Base-by-base conservation (phyloP, 768 basidiomycete species). In the Piloderma croceum region DNA sequence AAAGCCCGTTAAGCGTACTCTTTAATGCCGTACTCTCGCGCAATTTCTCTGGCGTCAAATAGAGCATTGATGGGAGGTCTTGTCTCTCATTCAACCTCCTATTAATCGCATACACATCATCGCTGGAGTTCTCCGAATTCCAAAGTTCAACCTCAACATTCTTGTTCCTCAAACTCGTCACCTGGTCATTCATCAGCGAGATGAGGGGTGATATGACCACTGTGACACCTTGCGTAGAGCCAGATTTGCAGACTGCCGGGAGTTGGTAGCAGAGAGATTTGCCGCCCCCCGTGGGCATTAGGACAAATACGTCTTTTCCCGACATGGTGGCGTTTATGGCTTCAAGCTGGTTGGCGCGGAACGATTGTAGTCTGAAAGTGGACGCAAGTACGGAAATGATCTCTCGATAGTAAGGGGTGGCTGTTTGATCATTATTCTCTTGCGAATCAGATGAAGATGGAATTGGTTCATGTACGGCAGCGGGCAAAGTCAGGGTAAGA, bases 231-330 rank as follows among this genome's bases (percentile, higher is more conserved):
- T 66, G 68, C 0, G 86, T 90, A 52, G 65, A 74, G 2, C 89
- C 90, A 5, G 64, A 64, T 25, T 64, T 62, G 53, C 91, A 88
- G 24, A 96, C 71, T 2, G 91, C 93, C 0, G 96, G 96, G 2
- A 98, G 79, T 58, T 97, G 82, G 60, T 82, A 91, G 50, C 85
- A 90, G 27, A 92, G 67, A 52, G 83, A 87, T 64, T 93, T 92
- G 1, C 90, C 90, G 4, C 91, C 91, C 24, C 91, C 92, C 1
- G 96, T 99, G 1, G 96, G 96, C 79, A 97, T 93, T 6, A 98
- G 73, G 13, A 97, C 89, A 49, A 98, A 91, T 12, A 90, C 89
- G 53, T 98, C 94, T 40, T 70, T 76, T 7, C 85, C 90, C 2
- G 71, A 68, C 59, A 99, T 65, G 0, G 86, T 80, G 12, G 83